Evolutionary conservation across 495 filamentous ascomycete genomes (phyloP), one percentile per base, ranked within the genome.

Genomic region (Cercophora scortea): DNA sequence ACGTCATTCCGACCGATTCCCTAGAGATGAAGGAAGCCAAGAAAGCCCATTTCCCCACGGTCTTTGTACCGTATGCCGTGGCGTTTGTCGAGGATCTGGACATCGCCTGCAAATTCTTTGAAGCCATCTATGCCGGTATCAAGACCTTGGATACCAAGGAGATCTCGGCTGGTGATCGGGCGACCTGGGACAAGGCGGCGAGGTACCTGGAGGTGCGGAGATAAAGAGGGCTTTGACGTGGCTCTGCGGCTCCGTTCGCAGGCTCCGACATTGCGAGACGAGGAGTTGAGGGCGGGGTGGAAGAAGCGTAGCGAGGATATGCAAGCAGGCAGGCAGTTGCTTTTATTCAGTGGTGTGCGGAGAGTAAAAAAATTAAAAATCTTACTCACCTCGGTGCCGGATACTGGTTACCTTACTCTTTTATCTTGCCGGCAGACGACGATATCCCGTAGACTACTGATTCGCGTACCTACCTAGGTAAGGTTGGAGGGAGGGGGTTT

Each of bases 101-200:
- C 19, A 80, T 84, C 47, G 87, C 87, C 32, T 96, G 88, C 70
- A 78, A 81, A 48, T 80, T 96, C 49, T 94, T 90, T 76, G 83
- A 88, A 70, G 86, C 89, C 32, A 79, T 95, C 61, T 82, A 86
- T 62, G 76, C 71, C 34, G 88, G 83, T 36, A 75, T 90, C 11
- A 83, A 87, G 70, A 72, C 68, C 25, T 76, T 85, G 12, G 79
- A 58, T 32, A 43, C 74, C n/a, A 77, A 75, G 43, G 82, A 83
- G 44, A 71, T 94, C 17, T 75, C 67, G 6, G 54, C 65, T 17
- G 60, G 72, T 50, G 84, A 88, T 41, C 75, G 76, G 50, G 74
- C 76, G 49, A 66, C 76, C 38, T 88, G 84, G 81, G 73, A 79
- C 38, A 79, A 83, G 58, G 85, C 86, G 1, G 79, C 83, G 53